Evolutionary conservation across 2,329 filamentous ascomycete genomes (phyloP).

Genomic region (Sporothrix euskadiensis): DNA sequence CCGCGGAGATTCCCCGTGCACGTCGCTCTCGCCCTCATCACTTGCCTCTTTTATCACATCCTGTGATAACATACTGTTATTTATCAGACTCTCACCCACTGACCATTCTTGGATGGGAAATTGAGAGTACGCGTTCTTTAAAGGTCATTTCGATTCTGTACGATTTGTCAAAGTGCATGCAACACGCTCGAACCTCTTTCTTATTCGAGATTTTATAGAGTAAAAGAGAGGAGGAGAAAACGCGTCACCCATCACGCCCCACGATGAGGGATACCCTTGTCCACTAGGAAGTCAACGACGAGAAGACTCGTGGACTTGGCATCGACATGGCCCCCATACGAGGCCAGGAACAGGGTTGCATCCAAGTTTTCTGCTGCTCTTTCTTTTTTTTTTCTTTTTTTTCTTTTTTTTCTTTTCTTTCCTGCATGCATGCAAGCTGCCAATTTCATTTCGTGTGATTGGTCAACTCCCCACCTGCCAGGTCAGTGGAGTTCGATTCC

Average conservation of each 20-base stretch:
- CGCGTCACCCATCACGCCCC: not conserved
- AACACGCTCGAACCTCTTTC: constrained; percentile 3
- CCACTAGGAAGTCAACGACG: not conserved
- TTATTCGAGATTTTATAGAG: not conserved
- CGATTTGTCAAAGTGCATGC: not conserved
- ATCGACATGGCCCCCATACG: not conserved
- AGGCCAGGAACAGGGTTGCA: not conserved
- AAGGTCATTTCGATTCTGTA: not conserved
- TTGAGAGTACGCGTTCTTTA: not conserved
- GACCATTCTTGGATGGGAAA: not conserved
- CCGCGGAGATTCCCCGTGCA: not conserved
- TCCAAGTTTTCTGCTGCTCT: not conserved
- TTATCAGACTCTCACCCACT: not conserved
- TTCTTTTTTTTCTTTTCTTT: not conserved
- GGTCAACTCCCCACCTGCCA: not conserved
- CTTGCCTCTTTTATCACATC: not conserved
- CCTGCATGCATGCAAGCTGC: not conserved
- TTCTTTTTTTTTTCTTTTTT: not conserved
- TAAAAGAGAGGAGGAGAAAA: not conserved
- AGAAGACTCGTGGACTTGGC: not conserved
- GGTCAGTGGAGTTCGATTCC: not conserved
- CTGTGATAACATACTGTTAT: not conserved
- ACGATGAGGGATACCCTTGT: not conserved
- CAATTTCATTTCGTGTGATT: not conserved
- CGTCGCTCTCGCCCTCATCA: not conserved